phyloP scores from a whole-genome alignment of 257 asterid genomes.

The Penstemon barbatus region DNA sequence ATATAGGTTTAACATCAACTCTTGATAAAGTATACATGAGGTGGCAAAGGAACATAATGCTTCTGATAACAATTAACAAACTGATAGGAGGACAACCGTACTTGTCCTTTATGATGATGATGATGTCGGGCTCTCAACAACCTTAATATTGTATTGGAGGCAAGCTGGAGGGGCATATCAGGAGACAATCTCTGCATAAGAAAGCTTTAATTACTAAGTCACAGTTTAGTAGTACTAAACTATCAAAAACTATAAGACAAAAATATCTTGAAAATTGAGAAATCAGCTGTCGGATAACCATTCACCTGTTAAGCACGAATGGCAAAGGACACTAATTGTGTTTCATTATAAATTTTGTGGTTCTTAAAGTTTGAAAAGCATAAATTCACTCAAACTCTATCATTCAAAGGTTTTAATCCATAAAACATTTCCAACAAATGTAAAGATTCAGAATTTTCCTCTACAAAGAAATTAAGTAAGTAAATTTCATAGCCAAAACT shows the following conservation, averaged over 20 bases:
- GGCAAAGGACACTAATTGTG: neutral
- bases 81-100: conserved; percentile 35
- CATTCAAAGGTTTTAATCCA: neutral
- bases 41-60: conserved; percentile 7
- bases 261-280: conserved; percentile 3
- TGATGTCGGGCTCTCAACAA: conserved; percentile 86
- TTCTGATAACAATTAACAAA: conserved; percentile 17
- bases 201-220: conserved; percentile 22
- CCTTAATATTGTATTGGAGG: conserved; percentile 79
- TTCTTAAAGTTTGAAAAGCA: neutral
- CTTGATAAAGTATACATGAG: conserved; percentile 1
- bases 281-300: conserved; percentile 11
- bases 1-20: neutral
- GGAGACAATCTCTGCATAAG: conserved; percentile 79
- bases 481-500: too few relatives aligned
- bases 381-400: neutral
- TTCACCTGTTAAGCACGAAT: conserved; percentile 8
- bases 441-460: too few relatives aligned
- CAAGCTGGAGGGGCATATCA: conserved; percentile 86
- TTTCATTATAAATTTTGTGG: neutral
- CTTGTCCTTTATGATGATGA: conserved; percentile 88
- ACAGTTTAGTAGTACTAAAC: neutral
- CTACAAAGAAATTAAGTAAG: conserved; percentile 9
- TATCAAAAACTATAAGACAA: neutral
- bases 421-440: neutral